Conservation (phyloP, 352 stramenopile species). For the Plasmopara halstedii region DNA sequence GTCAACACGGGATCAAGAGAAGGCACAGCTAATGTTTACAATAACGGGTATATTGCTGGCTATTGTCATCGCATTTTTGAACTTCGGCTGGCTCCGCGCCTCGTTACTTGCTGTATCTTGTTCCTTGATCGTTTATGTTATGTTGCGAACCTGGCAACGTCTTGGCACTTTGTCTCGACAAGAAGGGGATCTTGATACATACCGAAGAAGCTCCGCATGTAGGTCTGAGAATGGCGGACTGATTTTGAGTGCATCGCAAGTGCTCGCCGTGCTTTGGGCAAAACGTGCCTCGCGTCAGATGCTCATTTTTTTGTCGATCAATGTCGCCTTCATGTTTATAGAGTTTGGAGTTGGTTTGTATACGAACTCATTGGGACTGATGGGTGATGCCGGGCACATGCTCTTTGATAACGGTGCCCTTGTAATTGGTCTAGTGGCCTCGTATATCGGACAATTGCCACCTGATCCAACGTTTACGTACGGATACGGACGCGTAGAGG, state of each 20-base stretch:
- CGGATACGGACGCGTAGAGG: slow-evolving; percentile 80
- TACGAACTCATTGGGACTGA: slow-evolving; percentile 80
- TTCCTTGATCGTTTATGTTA: slow-evolving; percentile 44
- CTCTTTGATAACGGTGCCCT: slow-evolving; percentile 83
- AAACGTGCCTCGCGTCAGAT: slow-evolving; percentile 66
- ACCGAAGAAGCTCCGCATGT: slow-evolving; percentile 11
- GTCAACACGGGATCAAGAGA: slow-evolving; percentile 18
- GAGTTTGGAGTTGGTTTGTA: slow-evolving; percentile 78
- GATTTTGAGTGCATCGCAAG: slow-evolving; percentile 1
- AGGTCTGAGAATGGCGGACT: background rate
- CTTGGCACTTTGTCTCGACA: background rate
- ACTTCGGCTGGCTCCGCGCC: slow-evolving; percentile 49
- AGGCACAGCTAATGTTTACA: slow-evolving; percentile 32
- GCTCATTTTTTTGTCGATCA: slow-evolving; percentile 73
- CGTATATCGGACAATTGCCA: slow-evolving; percentile 73
- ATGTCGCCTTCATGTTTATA: slow-evolving; percentile 84
- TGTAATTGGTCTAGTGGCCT: slow-evolving; percentile 75
- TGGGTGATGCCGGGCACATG: slow-evolving; percentile 86
- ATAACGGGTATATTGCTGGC: slow-evolving; percentile 34
- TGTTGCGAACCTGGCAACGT: slow-evolving; percentile 25
- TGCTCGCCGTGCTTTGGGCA: slow-evolving; percentile 43
- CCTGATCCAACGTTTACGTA: slow-evolving; percentile 73
- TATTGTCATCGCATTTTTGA: slow-evolving; percentile 27
- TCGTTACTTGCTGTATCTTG: slow-evolving; percentile 27
- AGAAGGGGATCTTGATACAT: slow-evolving; percentile 38